Evolutionary conservation across 768 basidiomycete species (phyloP).

Genomic region (Xerocomellus amylosporus): DNA sequence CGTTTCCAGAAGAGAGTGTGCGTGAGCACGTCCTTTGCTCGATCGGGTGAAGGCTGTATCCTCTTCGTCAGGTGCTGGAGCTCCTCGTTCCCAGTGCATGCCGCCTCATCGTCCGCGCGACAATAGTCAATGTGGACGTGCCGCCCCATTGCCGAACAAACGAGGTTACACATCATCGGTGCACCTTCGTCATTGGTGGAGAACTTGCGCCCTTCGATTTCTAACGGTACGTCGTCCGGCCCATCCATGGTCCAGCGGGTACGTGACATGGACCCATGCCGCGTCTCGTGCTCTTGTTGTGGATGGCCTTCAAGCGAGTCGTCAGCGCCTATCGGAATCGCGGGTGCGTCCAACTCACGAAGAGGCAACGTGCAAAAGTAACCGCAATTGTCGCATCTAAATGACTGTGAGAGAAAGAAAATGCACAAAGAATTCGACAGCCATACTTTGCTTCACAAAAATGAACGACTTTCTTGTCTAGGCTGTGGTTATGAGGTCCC

Average conservation of each 20-base stretch:
- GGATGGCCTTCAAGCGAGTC: conserved; percentile 43
- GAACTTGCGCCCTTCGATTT: conserved; percentile 56
- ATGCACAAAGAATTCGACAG: not conserved
- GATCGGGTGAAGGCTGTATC: conserved; percentile 45
- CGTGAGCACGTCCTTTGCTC: conserved; percentile 51
- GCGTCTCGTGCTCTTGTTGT: conserved; percentile 60
- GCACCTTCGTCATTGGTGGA: conserved; percentile 54
- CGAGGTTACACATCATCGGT: conserved; percentile 60
- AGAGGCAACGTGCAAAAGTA: conserved; percentile 59
- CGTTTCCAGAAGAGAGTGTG: conserved; percentile 57
- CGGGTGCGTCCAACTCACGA: conserved; percentile 33
- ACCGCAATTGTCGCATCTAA: conserved; percentile 52
- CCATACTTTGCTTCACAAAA: conserved; percentile 50
- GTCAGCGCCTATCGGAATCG: not conserved
- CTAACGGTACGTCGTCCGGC: conserved; percentile 46
- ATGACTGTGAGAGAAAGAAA: not conserved
- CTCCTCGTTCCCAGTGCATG: conserved; percentile 42
- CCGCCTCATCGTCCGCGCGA: conserved; percentile 35
- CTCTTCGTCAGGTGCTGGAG: conserved; percentile 44
- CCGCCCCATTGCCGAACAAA: conserved; percentile 54
- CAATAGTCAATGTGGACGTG: conserved; percentile 60
- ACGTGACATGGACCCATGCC: conserved; percentile 61
- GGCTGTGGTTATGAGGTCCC: conserved; percentile 48
- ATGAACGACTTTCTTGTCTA: conserved; percentile 46
- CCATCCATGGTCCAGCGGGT: conserved; percentile 58